Evolutionary conservation across 2,329 filamentous ascomycete species (phyloP).

Genomic region (Venturia asperata): DNA sequence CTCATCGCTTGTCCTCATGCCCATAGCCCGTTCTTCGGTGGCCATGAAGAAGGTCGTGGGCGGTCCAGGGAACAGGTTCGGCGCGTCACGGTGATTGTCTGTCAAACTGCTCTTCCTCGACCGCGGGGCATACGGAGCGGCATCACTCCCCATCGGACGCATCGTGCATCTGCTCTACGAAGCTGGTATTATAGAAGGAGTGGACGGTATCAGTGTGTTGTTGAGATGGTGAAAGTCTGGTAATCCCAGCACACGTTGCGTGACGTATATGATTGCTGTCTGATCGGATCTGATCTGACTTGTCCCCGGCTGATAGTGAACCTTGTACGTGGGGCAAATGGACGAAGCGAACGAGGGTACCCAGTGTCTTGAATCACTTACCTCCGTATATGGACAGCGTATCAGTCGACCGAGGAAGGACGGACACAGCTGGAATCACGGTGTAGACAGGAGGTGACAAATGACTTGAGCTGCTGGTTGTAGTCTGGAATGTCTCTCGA

Average conservation of each 20-base stretch:
- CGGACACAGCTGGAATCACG: no score
- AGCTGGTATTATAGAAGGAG: not conserved
- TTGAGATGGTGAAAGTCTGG: not conserved
- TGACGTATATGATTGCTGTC: not conserved
- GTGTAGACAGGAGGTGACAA: no score
- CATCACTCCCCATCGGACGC: conserved; percentile 1
- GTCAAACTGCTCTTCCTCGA: conserved; percentile 31
- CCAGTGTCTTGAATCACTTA: no score
- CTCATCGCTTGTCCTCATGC: not conserved
- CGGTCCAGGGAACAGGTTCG: not conserved
- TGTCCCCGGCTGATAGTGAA: not conserved
- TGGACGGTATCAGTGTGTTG: not conserved
- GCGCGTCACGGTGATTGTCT: conserved; percentile 21
- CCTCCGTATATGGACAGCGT: no score
- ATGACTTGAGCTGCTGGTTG: not conserved
- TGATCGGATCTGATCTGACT: not conserved
- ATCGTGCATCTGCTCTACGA: conserved; percentile 3
- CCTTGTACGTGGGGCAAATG: not conserved
- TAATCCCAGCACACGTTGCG: not conserved
- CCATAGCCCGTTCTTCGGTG: conserved; percentile 41
- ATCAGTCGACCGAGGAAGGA: no score
- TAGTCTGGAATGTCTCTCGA: not conserved
- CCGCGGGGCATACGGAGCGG: not conserved
- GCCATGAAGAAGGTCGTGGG: conserved; percentile 53
- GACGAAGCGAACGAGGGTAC: not conserved